Evolutionary conservation across 2,329 filamentous ascomycete species (phyloP).

Genomic region (Penicillium psychrosexuale): DNA sequence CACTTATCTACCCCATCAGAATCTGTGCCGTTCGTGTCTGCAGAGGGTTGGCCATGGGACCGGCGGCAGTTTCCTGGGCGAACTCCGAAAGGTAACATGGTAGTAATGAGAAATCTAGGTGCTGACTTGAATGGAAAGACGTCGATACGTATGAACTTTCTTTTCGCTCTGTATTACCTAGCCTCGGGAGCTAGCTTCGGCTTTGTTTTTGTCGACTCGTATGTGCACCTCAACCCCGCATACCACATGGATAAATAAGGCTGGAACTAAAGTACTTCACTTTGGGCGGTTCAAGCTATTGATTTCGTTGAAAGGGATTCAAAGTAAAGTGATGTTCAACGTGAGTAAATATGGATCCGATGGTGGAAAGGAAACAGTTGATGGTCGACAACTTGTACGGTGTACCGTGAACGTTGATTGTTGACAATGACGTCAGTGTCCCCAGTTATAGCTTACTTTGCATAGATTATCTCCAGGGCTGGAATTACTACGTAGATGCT

Average conservation of each 20-base stretch:
- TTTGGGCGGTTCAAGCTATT: not conserved
- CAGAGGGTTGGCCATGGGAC: not conserved
- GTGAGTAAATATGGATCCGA: not conserved
- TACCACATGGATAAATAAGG: not conserved
- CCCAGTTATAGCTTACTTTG: not conserved
- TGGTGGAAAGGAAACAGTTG: not conserved
- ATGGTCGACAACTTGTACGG: not conserved
- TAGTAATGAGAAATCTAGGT: not conserved
- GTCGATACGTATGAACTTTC: not conserved
- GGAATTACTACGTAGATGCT: not conserved
- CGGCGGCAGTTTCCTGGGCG: not conserved
- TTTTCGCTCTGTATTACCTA: not conserved
- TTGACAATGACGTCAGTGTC: conserved; percentile 3
- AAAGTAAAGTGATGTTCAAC: not conserved
- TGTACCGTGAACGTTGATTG: not conserved
- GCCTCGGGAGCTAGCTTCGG: not conserved
- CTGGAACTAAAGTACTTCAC: not conserved
- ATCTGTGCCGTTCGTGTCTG: not conserved
- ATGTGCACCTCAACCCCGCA: not conserved
- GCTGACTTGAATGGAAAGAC: not conserved
- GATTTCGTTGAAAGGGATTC: too few relatives aligned
- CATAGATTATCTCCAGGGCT: not conserved
- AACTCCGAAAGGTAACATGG: conserved; percentile 5
- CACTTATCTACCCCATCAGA: not conserved
- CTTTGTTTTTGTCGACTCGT: not conserved